Base-by-base conservation (phyloP, 768 basidiomycete genomes). In the Leccinum aurantiacum region DNA sequence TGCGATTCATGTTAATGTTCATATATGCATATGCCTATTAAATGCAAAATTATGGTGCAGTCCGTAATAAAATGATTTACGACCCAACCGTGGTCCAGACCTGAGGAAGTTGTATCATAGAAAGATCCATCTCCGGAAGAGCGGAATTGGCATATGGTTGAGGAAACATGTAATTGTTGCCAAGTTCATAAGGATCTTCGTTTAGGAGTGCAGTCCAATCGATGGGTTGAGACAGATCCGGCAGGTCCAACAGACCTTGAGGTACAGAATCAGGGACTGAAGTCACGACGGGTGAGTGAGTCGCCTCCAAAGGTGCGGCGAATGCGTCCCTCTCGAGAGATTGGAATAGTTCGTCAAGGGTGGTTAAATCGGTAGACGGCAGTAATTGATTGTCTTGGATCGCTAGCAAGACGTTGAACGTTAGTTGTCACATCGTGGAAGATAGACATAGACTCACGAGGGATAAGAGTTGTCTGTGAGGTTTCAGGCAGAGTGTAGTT, bases 401-500 rank as follows among this genome's bases (percentile, higher is more conserved):
- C 6, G 47, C 56, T 38, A 19, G 29, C 15, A 33, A 47, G 7
- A 11, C 8, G 3, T 31, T 15, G 4, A 29, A 11, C 8, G 2
- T 52, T 7, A 3, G 14, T 7, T 6, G 10, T 15, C 9, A 9
- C n/a, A 27, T 22, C 10, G 2, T 3, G 0, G 9, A 47, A 52
- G 11, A 10, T 48, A 47, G 7, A 53, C 15, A 44, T 4, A 15
- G 4, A 63, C 52, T 65, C 48, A 61, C 59, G 7, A 35, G 53
- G 13, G 9, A 14, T 6, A 4, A 53, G 22, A 6, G 49, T 3
- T 11, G 35, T 31, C 24, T 58, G 44, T 29, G 24, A 6, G 13
- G 63, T 46, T 37, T 60, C 64, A 8, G 58, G 63, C 19, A 68
- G 60, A 3, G 6, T 53, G 1, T 76, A 70, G 0, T 71, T 57